Conservation (phyloP, 2,329 filamentous ascomycete species). For the Fusarium metavorans region DNA sequence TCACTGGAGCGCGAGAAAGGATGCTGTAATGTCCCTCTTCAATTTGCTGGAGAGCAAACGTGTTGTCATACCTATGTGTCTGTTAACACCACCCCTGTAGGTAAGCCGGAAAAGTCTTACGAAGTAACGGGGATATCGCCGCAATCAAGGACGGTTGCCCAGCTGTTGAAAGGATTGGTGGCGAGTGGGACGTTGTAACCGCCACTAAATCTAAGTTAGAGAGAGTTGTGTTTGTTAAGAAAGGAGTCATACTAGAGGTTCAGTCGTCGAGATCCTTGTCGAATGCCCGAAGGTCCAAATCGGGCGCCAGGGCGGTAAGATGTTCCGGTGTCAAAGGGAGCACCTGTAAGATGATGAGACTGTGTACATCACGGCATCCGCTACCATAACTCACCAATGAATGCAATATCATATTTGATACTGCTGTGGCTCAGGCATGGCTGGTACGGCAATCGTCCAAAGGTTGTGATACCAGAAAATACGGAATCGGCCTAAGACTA, state of each 20-base stretch:
- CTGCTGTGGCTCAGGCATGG: constrained; percentile 79
- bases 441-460: constrained; percentile 81
- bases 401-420: constrained; percentile 85
- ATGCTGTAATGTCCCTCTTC: constrained; percentile 86
- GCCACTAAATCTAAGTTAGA: constrained; percentile 65
- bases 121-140: constrained; percentile 88
- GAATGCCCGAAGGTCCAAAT: constrained; percentile 86
- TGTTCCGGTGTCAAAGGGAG: constrained; percentile 87
- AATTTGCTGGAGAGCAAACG: constrained; percentile 84
- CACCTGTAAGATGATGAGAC: constrained; percentile 61
- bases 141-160: constrained; percentile 84
- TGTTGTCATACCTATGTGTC: constrained; percentile 77
- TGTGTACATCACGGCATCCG: constrained; percentile 16
- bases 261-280: constrained; percentile 85
- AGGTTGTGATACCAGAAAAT: constrained; percentile 89
- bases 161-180: constrained; percentile 84
- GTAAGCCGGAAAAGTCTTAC: constrained; percentile 57
- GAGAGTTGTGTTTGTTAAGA: background rate
- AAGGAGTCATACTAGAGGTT: constrained; percentile 81
- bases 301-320: constrained; percentile 87
- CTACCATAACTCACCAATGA: constrained; percentile 69
- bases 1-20: constrained; percentile 77
- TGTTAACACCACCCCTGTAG: background rate
- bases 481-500: constrained; percentile 79
- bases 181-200: constrained; percentile 87